These are phyloP conservation scores for Cladorrhinum samala DNA, from an alignment of 495 filamentous ascomycete species.

Conservation along the genomic window DNA sequence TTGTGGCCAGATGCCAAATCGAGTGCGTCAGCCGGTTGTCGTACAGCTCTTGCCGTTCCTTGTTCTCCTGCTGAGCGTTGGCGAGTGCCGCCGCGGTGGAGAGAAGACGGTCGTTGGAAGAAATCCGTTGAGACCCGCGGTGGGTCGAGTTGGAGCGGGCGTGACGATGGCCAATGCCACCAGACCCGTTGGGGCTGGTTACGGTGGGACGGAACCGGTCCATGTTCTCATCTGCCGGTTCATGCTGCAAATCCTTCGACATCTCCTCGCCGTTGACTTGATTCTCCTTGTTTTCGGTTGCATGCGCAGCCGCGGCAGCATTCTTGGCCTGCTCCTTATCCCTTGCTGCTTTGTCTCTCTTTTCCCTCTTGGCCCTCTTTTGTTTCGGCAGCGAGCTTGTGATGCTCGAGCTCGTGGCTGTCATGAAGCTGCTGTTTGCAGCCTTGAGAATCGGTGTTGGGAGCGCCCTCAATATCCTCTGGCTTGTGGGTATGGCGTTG, in stretches of 20 bases:
- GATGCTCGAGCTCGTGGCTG: constrained; percentile 81
- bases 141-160: constrained; percentile 25
- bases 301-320: too few species aligned
- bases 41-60: constrained; percentile 72
- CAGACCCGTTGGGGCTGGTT: constrained; percentile 19
- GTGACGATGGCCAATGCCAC: constrained; percentile 22
- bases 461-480: constrained; percentile 82
- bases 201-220: constrained; percentile 29
- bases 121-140: constrained; percentile 15
- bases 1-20: constrained; percentile 93
- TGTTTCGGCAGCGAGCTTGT: constrained; percentile 69
- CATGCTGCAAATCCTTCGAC: constrained; percentile 14
- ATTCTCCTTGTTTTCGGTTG: constrained; percentile 41
- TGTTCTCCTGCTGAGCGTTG: constrained; percentile 42
- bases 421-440: constrained; percentile 92
- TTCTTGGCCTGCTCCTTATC: constrained; percentile 30
- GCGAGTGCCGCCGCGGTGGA: constrained; percentile 38
- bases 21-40: constrained; percentile 81
- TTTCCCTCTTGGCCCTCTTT: constrained; percentile 53
- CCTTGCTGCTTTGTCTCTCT: constrained; percentile 24
- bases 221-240: constrained; percentile 32
- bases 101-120: constrained; percentile 35
- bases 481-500: constrained; percentile 83
- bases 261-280: constrained; percentile 11
- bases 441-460: constrained; percentile 89